A percentile compares a stretch with the other conserved stretches of the same genome.
Evolutionary conservation across 1,284 basidiomycete genomes (phyloP).

Genomic region (Athelia psychrophila): DNA sequence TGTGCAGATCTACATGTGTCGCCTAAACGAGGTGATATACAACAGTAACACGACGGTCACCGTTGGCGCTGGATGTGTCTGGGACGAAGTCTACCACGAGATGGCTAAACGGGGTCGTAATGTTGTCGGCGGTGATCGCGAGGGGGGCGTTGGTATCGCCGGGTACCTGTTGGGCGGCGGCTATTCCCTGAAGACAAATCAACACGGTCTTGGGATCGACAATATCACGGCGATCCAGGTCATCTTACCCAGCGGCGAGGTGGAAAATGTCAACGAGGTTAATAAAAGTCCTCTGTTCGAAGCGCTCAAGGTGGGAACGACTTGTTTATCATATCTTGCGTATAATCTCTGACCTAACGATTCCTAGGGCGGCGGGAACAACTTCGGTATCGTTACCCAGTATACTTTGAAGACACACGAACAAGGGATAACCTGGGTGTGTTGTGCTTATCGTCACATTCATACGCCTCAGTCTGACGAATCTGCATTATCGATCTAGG

Average conservation of each 20-base stretch:
- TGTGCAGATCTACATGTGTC: slow-evolving; percentile 47
- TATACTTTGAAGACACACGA: slow-evolving; percentile 18
- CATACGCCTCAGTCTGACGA: slow-evolving; percentile 16
- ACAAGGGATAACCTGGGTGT: slow-evolving; percentile 1
- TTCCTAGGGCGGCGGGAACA: slow-evolving; percentile 25
- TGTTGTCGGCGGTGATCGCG: slow-evolving; percentile 42
- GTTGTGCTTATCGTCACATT: slow-evolving; percentile 8
- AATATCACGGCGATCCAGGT: slow-evolving; percentile 36
- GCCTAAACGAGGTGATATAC: slow-evolving; percentile 39
- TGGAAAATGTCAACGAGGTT: slow-evolving; percentile 12
- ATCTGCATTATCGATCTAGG: slow-evolving; percentile 1
- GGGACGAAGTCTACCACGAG: slow-evolving; percentile 45
- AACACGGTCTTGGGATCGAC: slow-evolving; percentile 42
- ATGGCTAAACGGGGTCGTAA: slow-evolving; percentile 34
- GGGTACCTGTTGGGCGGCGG: slow-evolving; percentile 49
- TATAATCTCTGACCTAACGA: background rate
- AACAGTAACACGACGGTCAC: slow-evolving; percentile 30
- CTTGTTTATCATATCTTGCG: background rate
- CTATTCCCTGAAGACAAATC: slow-evolving; percentile 40
- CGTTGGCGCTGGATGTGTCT: slow-evolving; percentile 46
- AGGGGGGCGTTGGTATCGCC: slow-evolving; percentile 39
- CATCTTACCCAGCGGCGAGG: slow-evolving; percentile 37
- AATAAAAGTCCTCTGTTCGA: slow-evolving; percentile 37
- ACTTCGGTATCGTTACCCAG: slow-evolving; percentile 24
- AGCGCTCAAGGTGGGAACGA: slow-evolving; percentile 31